Evolutionary conservation across 78 protist genomes (phyloP).

Genomic region (Pigoraptor vietnamica): DNA sequence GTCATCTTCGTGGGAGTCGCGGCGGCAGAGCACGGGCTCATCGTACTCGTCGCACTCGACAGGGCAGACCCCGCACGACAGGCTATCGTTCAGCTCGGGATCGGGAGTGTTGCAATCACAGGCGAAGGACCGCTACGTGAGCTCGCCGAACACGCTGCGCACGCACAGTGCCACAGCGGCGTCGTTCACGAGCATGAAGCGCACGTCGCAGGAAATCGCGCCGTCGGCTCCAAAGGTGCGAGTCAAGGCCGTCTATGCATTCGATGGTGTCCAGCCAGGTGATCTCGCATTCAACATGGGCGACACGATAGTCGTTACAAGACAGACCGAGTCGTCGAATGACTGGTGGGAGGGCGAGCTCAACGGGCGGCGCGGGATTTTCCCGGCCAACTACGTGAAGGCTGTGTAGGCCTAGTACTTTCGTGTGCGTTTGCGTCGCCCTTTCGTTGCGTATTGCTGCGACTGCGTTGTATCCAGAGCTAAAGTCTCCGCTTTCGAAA

Average conservation of each 20-base stretch:
- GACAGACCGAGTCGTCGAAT: neutral
- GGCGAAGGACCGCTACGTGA: neutral
- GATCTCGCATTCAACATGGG: neutral
- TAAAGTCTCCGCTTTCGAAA: too few relatives aligned
- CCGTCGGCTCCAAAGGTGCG: neutral
- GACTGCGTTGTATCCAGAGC: too few relatives aligned
- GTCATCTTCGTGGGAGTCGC: too few relatives aligned
- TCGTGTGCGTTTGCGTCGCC: neutral
- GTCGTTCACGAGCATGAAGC: neutral
- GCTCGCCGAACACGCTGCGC: neutral
- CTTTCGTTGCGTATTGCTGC: neutral
- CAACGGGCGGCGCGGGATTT: neutral
- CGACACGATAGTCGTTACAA: neutral
- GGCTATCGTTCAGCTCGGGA: neutral
- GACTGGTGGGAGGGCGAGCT: conserved; percentile 16
- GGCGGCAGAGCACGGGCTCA: too few relatives aligned
- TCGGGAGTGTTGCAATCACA: neutral
- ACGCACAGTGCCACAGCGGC: neutral
- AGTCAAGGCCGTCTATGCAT: neutral
- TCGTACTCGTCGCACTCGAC: too few relatives aligned
- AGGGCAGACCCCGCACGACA: too few relatives aligned
- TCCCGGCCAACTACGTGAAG: conserved; percentile 9
- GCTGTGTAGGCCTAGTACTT: neutral
- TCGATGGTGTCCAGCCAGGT: neutral
- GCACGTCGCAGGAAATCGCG: neutral